Base-by-base conservation (phyloP, 495 filamentous ascomycete genomes). In the Neurospora sp. region DNA sequence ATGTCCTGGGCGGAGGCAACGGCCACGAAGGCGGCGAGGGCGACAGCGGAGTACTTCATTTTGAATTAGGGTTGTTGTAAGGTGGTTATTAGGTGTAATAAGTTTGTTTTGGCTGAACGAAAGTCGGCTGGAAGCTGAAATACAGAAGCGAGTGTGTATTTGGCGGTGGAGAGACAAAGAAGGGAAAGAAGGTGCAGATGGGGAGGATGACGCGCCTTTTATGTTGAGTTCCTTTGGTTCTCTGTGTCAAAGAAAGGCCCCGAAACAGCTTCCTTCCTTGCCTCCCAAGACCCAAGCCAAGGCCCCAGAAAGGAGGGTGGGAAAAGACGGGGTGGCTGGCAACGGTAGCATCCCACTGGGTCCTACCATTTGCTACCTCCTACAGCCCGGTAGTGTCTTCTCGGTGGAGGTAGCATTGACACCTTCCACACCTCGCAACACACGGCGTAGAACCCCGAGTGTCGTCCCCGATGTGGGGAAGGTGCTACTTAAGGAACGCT, bases 21-120 rank as follows among this genome's bases (percentile, higher is more conserved):
- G 73, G 79, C 79, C 61, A 77, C 80, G 72, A 84, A 70, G 76
- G 81, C 76, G 48, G 79, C 77, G 20, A 82, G 70, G 69, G 79
- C 71, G 74, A 81, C 72, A n/a, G 78, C 68, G 76, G 71, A 68
- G 78, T 77, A 80, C 78, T 82, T 84, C 83, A 85, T 85, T 9
- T 76, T 84, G 77, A 59, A 61, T 61, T 61, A 61, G 27, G 48
- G 53, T 53, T 61, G 53, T 61, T 61, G 53, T 61, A 35, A 18
- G 12, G 53, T 16, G 9, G 53, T 61, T 61, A 61, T 35, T 61
- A 61, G 53, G 27, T 61, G 53, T 61, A 61, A 9, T 61, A 61
- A 35, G 46, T 53, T 61, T 27, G 27, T 14, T 14, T 18, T 31
- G 53, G 53, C 27, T 61, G 53, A 61, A 61, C 53, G 53, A 61